Conservation (phyloP, 2,329 filamentous ascomycete genomes). For the Cladosporium sp. region DNA sequence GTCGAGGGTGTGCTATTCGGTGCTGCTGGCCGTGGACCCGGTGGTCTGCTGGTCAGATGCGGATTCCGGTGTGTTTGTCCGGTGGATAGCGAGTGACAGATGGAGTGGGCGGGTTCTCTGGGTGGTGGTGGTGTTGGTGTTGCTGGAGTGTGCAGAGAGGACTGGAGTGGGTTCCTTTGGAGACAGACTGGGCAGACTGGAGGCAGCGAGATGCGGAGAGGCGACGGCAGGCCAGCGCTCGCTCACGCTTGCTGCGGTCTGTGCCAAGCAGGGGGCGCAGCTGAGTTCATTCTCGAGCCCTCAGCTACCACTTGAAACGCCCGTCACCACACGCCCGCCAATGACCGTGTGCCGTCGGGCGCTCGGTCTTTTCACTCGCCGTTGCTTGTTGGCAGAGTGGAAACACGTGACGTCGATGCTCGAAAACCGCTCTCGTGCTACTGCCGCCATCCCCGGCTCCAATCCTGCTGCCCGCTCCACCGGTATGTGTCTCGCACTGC, state of each 20-base stretch:
- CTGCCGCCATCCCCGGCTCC: constrained; percentile 1
- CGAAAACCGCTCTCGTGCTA: neutral
- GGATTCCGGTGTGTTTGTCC: no score
- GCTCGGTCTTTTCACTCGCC: neutral
- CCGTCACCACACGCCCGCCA: neutral
- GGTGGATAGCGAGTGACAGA: neutral
- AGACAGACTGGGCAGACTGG: neutral
- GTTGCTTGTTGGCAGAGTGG: neutral
- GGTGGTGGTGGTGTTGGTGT: neutral
- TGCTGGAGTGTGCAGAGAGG: neutral
- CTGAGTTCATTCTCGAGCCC: neutral
- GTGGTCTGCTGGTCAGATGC: no score
- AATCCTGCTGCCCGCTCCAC: constrained; percentile 1
- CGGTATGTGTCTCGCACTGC: neutral
- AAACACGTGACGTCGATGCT: neutral
- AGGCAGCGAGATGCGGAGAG: constrained; percentile 12
- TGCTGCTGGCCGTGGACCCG: neutral
- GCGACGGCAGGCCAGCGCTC: neutral
- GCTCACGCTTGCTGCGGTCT: neutral
- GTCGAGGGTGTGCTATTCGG: neutral
- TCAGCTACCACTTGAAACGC: neutral
- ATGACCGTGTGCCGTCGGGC: neutral
- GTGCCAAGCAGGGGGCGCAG: constrained; percentile 9
- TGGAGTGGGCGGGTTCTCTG: neutral
- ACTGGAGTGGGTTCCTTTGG: neutral